These are phyloP conservation scores for Sporothrix curviconia DNA, from an alignment of 2,329 filamentous ascomycete genomes.

Conservation along the genomic window DNA sequence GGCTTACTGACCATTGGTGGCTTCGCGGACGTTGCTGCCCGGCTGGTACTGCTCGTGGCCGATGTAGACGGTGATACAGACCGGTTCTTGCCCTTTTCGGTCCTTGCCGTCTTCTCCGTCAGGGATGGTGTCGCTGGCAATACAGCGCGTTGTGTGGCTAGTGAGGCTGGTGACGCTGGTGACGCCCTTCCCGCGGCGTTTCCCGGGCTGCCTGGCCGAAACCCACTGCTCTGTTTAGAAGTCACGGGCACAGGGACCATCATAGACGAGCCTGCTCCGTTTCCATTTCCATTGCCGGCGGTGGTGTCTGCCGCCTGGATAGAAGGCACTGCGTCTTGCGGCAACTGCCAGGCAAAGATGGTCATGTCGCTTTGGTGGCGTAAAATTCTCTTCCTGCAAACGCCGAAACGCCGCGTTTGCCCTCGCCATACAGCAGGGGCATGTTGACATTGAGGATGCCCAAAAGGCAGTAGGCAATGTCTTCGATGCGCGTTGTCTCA, in stretches of 20 bases:
- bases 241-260: no score
- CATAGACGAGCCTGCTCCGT: no score
- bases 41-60: background rate
- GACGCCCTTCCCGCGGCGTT: no score
- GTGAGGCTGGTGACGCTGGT: no score
- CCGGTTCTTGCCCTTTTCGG: no score
- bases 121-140: background rate
- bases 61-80: background rate
- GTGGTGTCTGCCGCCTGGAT: background rate
- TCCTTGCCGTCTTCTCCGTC: background rate
- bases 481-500: constrained; percentile 18
- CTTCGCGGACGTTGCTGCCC: background rate
- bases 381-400: constrained; percentile 20
- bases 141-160: background rate
- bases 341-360: constrained; percentile 22
- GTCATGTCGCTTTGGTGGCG: constrained; percentile 16
- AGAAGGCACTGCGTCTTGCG: background rate
- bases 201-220: no score
- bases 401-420: constrained; percentile 19
- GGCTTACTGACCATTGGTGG: background rate
- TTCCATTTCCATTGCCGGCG: no score
- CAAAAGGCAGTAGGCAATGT: constrained; percentile 21
- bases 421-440: constrained; percentile 21
- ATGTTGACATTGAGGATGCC: constrained; percentile 20
- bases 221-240: no score